Percentiles rank a stretch among this genome's conserved stretches.
phyloP scores from a whole-genome alignment of 148 eudicot genomes.

The Fallopia convolvulus region DNA sequence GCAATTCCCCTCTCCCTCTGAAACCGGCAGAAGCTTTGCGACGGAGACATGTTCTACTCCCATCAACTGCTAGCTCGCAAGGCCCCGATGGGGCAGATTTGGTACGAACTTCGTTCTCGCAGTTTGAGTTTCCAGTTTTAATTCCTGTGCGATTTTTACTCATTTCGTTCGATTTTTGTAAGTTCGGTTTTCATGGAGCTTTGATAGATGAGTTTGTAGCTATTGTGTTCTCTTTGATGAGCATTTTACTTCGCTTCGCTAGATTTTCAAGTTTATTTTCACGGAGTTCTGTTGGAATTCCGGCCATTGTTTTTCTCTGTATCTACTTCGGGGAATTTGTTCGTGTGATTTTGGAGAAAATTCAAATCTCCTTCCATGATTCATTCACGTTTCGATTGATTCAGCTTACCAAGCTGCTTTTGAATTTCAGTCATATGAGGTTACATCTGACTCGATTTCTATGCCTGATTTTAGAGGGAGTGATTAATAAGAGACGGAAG shows the following conservation, averaged over 20 bases:
- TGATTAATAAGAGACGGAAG: neutral
- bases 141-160: neutral
- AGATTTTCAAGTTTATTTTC: neutral
- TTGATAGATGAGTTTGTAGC: too few species aligned
- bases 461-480: neutral
- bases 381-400: neutral
- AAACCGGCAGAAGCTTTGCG: too few species aligned
- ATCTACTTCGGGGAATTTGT: neutral
- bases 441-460: neutral
- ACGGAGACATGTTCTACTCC: too few species aligned
- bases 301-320: neutral
- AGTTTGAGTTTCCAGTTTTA: neutral
- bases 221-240: too few species aligned
- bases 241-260: too few species aligned
- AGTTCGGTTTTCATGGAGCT: neutral
- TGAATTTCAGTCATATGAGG: neutral
- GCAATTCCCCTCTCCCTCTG: neutral
- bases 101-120: conserved; percentile 27
- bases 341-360: neutral
- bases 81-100: conserved; percentile 54
- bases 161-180: neutral
- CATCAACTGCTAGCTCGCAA: conserved; percentile 23
- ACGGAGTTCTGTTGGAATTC: neutral
- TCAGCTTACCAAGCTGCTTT: neutral
- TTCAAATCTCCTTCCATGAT: neutral